Evolutionary conservation across 805 yeast genomes (phyloP), one percentile per base, ranked within the genome.

Genomic region (Monosporozyma unispora): DNA sequence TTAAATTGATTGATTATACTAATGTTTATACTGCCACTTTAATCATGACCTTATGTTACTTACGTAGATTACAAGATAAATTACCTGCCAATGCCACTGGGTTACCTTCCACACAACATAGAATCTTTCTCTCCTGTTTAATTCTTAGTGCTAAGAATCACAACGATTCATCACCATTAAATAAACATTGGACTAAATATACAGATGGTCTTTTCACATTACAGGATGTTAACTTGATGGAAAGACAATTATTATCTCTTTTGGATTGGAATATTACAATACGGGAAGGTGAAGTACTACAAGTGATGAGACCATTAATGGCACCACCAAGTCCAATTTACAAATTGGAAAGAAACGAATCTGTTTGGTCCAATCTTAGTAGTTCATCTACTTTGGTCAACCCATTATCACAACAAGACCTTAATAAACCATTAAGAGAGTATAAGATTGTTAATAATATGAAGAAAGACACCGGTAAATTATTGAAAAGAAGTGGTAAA

Each of bases 21-120:
- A 81, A 83, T 60, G 87, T 84, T n/a, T 81, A 83, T 66, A 81
- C 88, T 4, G 87, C 89, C 37, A 84, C 90, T 16, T 70, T 84
- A 55, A 75, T 84, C 78, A 73, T 87, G 14, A 81, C 90, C 2
- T 71, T 81, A 49, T 81, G 82, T 21, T 83, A 82, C 62, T 70
- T 84, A 63, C 77, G 80, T 58, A 71, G 79, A 57, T 69, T 84
- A 56, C 78, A 77, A 59, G 50, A 71, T 43, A 79, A 74, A 56
- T 70, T 84, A 46, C 90, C 90, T 47, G 68, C 70, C 50, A 83
- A 81, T 54, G 86, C 88, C 25, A 81, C 79, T 57, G 91, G 91
- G 19, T 70, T 82, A 54, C 84, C 88, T 42, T 83, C 89, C 56
- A 84, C 91, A 3, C 72, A 85, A 60, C 91, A 84, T 67, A 71